Conservation (phyloP, 768 basidiomycete species). For the Tricholoma flavovirens region DNA sequence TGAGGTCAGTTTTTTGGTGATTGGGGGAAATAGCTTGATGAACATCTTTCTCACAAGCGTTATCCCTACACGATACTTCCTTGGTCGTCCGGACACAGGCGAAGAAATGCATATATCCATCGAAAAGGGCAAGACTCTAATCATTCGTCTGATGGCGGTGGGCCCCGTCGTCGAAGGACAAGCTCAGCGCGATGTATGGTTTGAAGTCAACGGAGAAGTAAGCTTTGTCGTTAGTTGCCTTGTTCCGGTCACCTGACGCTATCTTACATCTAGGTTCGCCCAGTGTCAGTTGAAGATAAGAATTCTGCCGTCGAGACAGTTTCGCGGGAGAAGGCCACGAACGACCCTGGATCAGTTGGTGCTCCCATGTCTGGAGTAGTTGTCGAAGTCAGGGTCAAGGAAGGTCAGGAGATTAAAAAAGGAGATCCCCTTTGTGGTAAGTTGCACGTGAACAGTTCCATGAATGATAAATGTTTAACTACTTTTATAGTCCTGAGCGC, state of each 20-base stretch:
- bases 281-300: constrained; percentile 93
- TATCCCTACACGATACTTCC: constrained; percentile 94
- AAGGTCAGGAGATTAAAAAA: constrained; percentile 96
- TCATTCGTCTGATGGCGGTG: constrained; percentile 92
- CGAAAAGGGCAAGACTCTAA: constrained; percentile 94
- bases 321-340: constrained; percentile 89
- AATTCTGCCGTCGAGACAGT: constrained; percentile 95
- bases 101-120: constrained; percentile 98
- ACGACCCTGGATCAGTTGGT: constrained; percentile 94
- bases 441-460: constrained; percentile 26
- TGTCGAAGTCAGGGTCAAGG: constrained; percentile 96
- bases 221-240: constrained; percentile 13
- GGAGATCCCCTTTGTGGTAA: constrained; percentile 91
- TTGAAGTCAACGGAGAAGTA: constrained; percentile 96
- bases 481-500: constrained; percentile 75
- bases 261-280: constrained; percentile 63
- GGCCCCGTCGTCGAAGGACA: constrained; percentile 89
- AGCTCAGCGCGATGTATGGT: constrained; percentile 95
- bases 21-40: not conserved
- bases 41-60: constrained; percentile 47
- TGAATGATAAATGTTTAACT: constrained; percentile 9
- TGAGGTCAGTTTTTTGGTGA: constrained; percentile 53
- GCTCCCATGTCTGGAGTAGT: constrained; percentile 98
- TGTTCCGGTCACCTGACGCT: constrained; percentile 3
- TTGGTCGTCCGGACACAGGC: constrained; percentile 83